These are phyloP conservation scores for Lasiosphaeria miniovina DNA, from an alignment of 495 filamentous ascomycete genomes.

Conservation along the genomic window DNA sequence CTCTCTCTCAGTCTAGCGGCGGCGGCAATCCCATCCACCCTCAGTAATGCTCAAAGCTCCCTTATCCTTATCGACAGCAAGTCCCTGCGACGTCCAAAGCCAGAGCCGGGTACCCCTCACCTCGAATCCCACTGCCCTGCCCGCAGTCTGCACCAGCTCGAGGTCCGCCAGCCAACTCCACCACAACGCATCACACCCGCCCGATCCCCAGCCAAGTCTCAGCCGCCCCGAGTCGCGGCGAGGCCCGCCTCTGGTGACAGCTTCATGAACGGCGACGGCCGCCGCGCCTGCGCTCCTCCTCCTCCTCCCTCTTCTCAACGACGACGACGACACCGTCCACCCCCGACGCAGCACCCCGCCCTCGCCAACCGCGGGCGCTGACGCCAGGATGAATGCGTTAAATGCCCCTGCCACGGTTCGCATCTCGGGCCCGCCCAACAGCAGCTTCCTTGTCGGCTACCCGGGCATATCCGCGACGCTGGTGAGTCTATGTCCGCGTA, in stretches of 20 bases:
- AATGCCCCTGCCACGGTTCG: constrained; percentile 76
- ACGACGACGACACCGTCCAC: constrained; percentile 15
- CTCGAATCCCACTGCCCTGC: neutral
- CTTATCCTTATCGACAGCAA: constrained; percentile 5
- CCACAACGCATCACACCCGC: constrained; percentile 11
- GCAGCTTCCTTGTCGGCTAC: constrained; percentile 93
- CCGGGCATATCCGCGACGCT: constrained; percentile 96
- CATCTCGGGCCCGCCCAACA: constrained; percentile 95
- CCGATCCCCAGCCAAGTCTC: constrained; percentile 19
- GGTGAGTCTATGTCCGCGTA: constrained; percentile 52
- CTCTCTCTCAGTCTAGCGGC: neutral
- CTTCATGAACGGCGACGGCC: constrained; percentile 27
- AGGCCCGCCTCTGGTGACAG: constrained; percentile 19
- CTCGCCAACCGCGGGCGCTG: constrained; percentile 15
- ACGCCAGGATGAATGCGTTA: constrained; percentile 29
- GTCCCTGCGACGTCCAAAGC: neutral
- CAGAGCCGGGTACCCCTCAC: constrained; percentile 9
- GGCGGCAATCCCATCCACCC: neutral
- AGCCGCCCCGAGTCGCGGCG: constrained; percentile 17
- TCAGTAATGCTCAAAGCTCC: constrained; percentile 1
- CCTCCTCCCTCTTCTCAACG: constrained; percentile 1
- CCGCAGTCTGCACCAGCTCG: neutral
- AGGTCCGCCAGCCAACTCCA: neutral
- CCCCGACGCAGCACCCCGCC: constrained; percentile 10
- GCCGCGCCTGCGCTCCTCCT: constrained; percentile 11